Percentiles rank a stretch among this genome's conserved stretches.
phyloP scores from a whole-genome alignment of 2,329 filamentous ascomycete genomes.

The Venturia aucupariae region DNA sequence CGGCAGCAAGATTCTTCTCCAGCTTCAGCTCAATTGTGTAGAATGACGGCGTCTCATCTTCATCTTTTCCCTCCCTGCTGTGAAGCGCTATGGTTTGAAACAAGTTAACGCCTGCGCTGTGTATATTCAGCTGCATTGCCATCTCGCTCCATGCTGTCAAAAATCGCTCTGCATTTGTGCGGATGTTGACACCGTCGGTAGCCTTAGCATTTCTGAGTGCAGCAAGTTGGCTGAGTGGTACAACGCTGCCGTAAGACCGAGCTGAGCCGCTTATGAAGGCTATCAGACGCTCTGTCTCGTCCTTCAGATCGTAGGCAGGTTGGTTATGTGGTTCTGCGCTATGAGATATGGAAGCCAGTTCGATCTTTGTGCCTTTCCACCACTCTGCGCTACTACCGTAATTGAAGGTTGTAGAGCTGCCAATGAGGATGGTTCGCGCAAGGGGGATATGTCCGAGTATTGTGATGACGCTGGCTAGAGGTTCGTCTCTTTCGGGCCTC shows the following conservation, averaged over 20 bases:
- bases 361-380: slow-evolving; percentile 54
- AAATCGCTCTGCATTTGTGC: slow-evolving; percentile 35
- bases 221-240: slow-evolving; percentile 39
- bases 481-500: slow-evolving; percentile 44
- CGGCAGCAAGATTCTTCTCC: slow-evolving; percentile 18
- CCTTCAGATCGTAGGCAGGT: slow-evolving; percentile 38
- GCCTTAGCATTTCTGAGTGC: slow-evolving; percentile 23
- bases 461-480: slow-evolving; percentile 49
- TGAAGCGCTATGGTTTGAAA: slow-evolving; percentile 15
- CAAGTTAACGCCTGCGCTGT: neutral
- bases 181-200: slow-evolving; percentile 26
- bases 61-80: slow-evolving; percentile 18
- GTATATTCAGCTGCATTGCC: slow-evolving; percentile 19
- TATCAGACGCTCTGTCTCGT: slow-evolving; percentile 52
- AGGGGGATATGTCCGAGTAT: slow-evolving; percentile 54
- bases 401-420: slow-evolving; percentile 31
- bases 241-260: slow-evolving; percentile 49
- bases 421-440: slow-evolving; percentile 48
- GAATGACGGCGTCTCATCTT: slow-evolving; percentile 14
- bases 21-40: slow-evolving; percentile 22
- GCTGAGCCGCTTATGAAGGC: slow-evolving; percentile 50
- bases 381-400: slow-evolving; percentile 51
- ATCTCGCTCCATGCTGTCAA: slow-evolving; percentile 39
- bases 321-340: slow-evolving; percentile 26
- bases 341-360: slow-evolving; percentile 24